A percentile compares a stretch with the other conserved stretches of the same genome.
These are phyloP conservation scores for Beauveria pseudobassiana DNA, from an alignment of 2,329 filamentous ascomycete species.

Conservation along the genomic window DNA sequence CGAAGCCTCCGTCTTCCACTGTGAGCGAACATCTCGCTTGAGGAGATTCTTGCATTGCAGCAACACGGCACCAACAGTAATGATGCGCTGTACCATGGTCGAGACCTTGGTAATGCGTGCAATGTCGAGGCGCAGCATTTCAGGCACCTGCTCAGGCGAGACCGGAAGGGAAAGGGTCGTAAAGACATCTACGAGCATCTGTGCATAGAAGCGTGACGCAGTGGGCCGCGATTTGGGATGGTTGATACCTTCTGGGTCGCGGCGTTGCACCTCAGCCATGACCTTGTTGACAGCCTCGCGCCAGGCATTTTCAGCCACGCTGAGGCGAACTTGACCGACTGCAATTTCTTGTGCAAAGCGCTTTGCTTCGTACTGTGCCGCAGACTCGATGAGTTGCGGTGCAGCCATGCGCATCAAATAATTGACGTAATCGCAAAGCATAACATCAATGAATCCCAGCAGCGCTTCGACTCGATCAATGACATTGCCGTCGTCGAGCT, in stretches of 20 bases:
- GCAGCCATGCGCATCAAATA: constrained; percentile 68
- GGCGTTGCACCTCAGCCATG: constrained; percentile 55
- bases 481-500: constrained; percentile 53
- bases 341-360: constrained; percentile 60
- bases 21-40: constrained; percentile 69
- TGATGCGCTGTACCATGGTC: constrained; percentile 44
- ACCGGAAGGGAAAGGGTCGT: constrained; percentile 61
- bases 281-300: constrained; percentile 56
- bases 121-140: constrained; percentile 64
- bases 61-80: constrained; percentile 66
- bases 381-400: constrained; percentile 63
- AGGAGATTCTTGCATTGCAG: constrained; percentile 77
- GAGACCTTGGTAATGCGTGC: constrained; percentile 47
- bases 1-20: constrained; percentile 68
- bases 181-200: constrained; percentile 68
- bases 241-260: constrained; percentile 61
- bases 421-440: constrained; percentile 76
- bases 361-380: constrained; percentile 66
- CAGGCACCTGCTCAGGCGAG: constrained; percentile 51
- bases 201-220: constrained; percentile 64
- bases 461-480: constrained; percentile 71
- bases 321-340: constrained; percentile 44
- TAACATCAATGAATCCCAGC: constrained; percentile 66
- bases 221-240: constrained; percentile 56
- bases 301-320: constrained; percentile 60